Percentiles rank a stretch among this genome's conserved stretches.
Evolutionary conservation across 805 yeast genomes (phyloP).

Genomic region (Suhomyces xylopsoci): DNA sequence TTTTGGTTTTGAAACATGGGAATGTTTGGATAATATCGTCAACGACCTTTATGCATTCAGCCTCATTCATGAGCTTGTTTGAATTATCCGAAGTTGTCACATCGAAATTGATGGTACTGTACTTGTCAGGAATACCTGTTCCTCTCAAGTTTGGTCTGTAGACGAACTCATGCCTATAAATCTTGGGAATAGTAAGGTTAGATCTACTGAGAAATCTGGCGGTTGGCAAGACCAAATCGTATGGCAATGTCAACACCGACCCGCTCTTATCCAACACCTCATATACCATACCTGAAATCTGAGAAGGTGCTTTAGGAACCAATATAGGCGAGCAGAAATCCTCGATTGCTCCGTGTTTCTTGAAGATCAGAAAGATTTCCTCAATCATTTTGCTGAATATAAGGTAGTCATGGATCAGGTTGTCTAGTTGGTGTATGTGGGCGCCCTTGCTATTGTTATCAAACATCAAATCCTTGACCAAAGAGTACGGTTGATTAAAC

Average conservation of each 20-base stretch:
- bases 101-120: constrained; percentile 85
- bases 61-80: constrained; percentile 63
- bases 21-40: constrained; percentile 67
- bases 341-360: constrained; percentile 84
- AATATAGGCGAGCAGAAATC: constrained; percentile 59
- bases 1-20: constrained; percentile 57
- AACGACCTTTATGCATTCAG: constrained; percentile 80
- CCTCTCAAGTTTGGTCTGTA: constrained; percentile 64
- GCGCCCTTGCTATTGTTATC: constrained; percentile 46
- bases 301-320: constrained; percentile 79
- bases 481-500: constrained; percentile 79
- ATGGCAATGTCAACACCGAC: constrained; percentile 81
- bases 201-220: constrained; percentile 77
- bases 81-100: constrained; percentile 52
- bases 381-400: constrained; percentile 59
- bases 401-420: constrained; percentile 44
- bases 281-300: constrained; percentile 61
- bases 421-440: constrained; percentile 23
- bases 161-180: constrained; percentile 76
- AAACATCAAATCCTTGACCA: constrained; percentile 81
- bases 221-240: constrained; percentile 84
- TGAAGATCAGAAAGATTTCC: constrained; percentile 61
- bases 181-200: constrained; percentile 51
- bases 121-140: constrained; percentile 66
- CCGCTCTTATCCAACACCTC: constrained; percentile 86